phyloP scores from a whole-genome alignment of 106 monocot species.

The Iris macrosiphon region DNA sequence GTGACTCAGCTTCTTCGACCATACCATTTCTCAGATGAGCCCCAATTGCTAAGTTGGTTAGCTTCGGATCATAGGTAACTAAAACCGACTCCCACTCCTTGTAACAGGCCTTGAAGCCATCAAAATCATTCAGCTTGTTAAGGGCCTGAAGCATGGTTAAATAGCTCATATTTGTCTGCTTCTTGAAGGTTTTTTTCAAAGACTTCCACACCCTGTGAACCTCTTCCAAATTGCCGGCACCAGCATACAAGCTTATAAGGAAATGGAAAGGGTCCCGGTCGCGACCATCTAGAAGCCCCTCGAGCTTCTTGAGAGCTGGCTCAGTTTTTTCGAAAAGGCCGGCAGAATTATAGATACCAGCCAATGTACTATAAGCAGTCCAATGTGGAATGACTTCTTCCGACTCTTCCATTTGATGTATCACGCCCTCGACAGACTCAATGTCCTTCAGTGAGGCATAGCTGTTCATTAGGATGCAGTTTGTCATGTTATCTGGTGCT shows the following conservation, averaged over 20 bases:
- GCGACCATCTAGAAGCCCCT: slow-evolving; percentile 22
- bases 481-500: slow-evolving; percentile 27
- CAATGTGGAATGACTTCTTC: slow-evolving; percentile 22
- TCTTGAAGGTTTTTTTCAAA: slow-evolving; percentile 27
- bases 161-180: slow-evolving; percentile 46
- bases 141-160: slow-evolving; percentile 40
- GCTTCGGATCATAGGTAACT: slow-evolving; percentile 20
- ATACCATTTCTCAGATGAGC: slow-evolving; percentile 19
- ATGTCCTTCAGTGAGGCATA: slow-evolving; percentile 45
- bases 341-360: slow-evolving; percentile 43
- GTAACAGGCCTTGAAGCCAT: slow-evolving; percentile 22
- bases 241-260: slow-evolving; percentile 57
- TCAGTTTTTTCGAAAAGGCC: slow-evolving; percentile 37
- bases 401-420: slow-evolving; percentile 31
- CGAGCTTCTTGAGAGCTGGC: slow-evolving; percentile 52
- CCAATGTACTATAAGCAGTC: slow-evolving; percentile 50
- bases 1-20: slow-evolving; percentile 21
- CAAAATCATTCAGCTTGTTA: slow-evolving; percentile 30
- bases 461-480: slow-evolving; percentile 51
- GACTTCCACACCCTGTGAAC: slow-evolving; percentile 55
- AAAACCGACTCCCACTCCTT: slow-evolving; percentile 36
- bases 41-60: slow-evolving; percentile 24
- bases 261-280: slow-evolving; percentile 47
- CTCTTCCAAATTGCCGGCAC: slow-evolving; percentile 40
- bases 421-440: slow-evolving; percentile 32